These are phyloP conservation scores for Poronia punctata DNA, from an alignment of 495 filamentous ascomycete genomes.

Conservation along the genomic window DNA sequence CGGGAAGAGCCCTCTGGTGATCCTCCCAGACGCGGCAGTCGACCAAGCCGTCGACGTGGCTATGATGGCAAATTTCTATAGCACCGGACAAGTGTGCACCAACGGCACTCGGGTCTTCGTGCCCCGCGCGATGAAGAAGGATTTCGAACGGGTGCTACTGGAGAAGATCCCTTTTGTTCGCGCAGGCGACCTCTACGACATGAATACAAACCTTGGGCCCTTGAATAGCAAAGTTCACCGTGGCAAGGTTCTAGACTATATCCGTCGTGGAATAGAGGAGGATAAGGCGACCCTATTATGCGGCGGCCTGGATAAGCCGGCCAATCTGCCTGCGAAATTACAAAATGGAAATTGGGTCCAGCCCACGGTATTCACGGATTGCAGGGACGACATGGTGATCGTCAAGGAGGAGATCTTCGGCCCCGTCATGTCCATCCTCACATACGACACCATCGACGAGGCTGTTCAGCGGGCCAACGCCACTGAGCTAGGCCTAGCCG, in stretches of 20 bases:
- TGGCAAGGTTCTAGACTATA: conserved; percentile 64
- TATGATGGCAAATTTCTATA: conserved; percentile 88
- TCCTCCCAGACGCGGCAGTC: conserved; percentile 64
- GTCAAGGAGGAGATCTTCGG: conserved; percentile 76
- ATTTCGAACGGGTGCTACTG: conserved; percentile 57
- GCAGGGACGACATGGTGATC: conserved; percentile 64
- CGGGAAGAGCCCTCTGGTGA: conserved; percentile 67
- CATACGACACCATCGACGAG: conserved; percentile 60
- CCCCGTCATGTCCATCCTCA: conserved; percentile 66
- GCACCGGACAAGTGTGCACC: conserved; percentile 76
- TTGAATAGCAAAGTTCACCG: conserved; percentile 60
- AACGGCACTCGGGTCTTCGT: conserved; percentile 79
- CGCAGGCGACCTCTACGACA: conserved; percentile 59
- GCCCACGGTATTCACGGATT: conserved; percentile 69
- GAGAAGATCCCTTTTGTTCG: conserved; percentile 63
- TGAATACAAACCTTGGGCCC: conserved; percentile 68
- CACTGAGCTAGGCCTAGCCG: conserved; percentile 66
- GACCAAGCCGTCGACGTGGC: conserved; percentile 71
- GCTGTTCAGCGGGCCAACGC: conserved; percentile 63
- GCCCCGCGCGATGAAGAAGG: conserved; percentile 49
- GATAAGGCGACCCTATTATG: conserved; percentile 67
- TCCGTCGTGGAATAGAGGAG: conserved; percentile 57
- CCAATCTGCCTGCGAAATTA: conserved; percentile 42
- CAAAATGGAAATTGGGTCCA: conserved; percentile 58
- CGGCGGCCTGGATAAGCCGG: conserved; percentile 53